phyloP scores from a whole-genome alignment of 1,139 yeast species.

The Zygoascus hellenicus region DNA sequence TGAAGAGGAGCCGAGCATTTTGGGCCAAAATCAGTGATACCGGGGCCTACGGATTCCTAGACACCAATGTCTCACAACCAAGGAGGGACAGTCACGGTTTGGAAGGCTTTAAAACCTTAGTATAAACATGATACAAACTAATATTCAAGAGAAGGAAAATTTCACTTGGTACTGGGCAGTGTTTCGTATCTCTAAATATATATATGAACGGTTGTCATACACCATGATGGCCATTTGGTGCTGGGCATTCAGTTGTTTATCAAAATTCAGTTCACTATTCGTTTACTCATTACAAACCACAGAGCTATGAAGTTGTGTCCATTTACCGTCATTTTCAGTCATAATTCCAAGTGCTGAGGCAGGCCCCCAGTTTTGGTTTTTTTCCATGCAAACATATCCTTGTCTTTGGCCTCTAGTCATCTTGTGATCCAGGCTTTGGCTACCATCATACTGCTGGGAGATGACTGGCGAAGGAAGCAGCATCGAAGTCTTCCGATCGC shows the following conservation, averaged over 20 bases:
- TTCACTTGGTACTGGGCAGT: too few relatives aligned
- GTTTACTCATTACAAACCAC: too few relatives aligned
- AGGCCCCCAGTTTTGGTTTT: background rate
- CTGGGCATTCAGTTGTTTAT: too few relatives aligned
- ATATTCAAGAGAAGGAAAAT: too few relatives aligned
- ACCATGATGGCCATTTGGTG: too few relatives aligned
- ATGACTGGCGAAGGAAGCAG: constrained; percentile 22
- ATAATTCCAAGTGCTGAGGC: constrained; percentile 1
- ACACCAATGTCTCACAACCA: background rate
- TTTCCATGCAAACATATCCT: constrained; percentile 4
- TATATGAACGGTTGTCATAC: too few relatives aligned
- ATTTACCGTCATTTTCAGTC: background rate
- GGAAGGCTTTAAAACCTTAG: background rate
- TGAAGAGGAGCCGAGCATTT: background rate
- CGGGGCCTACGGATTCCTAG: background rate
- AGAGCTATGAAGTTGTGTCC: too few relatives aligned
- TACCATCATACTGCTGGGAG: background rate
- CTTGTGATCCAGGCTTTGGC: background rate
- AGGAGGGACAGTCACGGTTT: background rate
- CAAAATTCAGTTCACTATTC: too few relatives aligned
- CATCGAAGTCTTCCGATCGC: constrained; percentile 14
- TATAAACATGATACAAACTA: background rate
- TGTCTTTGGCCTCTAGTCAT: background rate
- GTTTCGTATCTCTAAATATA: too few relatives aligned
- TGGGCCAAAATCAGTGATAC: too few relatives aligned